Percentiles rank a stretch among this genome's conserved stretches.
Conservation (phyloP, 2,329 filamentous ascomycete species). For the Gaeumannomyces tritici region DNA sequence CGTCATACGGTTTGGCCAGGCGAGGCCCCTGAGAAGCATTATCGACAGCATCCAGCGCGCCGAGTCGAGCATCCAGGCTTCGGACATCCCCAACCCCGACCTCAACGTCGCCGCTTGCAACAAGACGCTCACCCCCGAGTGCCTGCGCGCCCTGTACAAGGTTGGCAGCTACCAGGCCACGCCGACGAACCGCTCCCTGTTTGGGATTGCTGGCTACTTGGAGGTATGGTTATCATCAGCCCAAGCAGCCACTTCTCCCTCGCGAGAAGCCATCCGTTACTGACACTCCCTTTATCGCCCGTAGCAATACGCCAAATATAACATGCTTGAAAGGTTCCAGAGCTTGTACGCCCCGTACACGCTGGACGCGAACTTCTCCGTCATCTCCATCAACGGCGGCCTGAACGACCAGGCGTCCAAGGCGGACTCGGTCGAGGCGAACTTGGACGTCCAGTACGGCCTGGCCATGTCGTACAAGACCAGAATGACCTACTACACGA, state of each 20-base stretch:
- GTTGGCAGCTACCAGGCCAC: constrained; percentile 37
- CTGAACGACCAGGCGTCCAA: constrained; percentile 29
- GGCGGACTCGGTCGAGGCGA: constrained; percentile 26
- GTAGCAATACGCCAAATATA: constrained; percentile 33
- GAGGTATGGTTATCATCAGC: constrained; percentile 16
- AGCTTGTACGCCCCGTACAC: constrained; percentile 6
- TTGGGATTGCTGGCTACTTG: constrained; percentile 47
- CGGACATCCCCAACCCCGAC: constrained; percentile 8
- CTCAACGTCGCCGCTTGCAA: constrained; percentile 14
- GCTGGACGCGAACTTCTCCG: constrained; percentile 16
- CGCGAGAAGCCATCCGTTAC: not conserved
- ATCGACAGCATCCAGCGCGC: not conserved
- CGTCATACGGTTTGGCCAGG: constrained; percentile 34
- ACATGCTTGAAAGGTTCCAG: constrained; percentile 27
- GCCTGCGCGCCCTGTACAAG: constrained; percentile 33
- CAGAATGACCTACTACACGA: constrained; percentile 32
- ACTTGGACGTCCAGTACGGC: constrained; percentile 37
- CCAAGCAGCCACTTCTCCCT: not conserved
- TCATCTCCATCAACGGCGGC: constrained; percentile 33
- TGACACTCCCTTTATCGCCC: constrained; percentile 20
- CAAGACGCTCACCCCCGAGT: constrained; percentile 29
- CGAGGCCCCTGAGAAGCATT: constrained; percentile 13
- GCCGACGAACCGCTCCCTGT: constrained; percentile 49
- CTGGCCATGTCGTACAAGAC: constrained; percentile 33
- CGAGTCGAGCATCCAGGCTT: constrained; percentile 4